Evolutionary conservation across 106 monocot genomes (phyloP), one percentile per base, ranked within the genome.

Genomic region (Acanthochlamys bracteata): DNA sequence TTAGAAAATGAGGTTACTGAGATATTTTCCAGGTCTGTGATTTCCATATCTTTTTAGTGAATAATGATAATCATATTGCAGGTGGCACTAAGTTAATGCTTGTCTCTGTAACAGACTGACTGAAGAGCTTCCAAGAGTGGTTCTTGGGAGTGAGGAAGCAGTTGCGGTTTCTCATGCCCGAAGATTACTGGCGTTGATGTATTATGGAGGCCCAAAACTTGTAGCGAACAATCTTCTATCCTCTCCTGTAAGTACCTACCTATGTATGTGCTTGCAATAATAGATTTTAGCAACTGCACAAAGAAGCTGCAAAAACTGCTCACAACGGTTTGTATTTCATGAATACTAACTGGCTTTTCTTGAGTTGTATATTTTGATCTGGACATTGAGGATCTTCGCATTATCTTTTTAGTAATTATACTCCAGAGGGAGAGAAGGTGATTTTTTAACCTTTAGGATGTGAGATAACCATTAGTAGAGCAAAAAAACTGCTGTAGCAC

Each of bases 171-270:
- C 88, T 72, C 91, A 98, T 83, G 88, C 85, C 11, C 78, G 72
- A 71, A 88, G 73, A 79, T 55, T 98, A 66, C 75, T 90, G 55
- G 85, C 77, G 42, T 75, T 98, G 59, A 82, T 88, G 59, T 98
- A 88, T 75, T 88, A 77, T 79, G 84, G 75, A 20, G 96, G 96
- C 63, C 96, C 96, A 25, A 74, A 88, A 41, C 71, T 83, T 81
- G 75, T 98, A 20, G 66, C 63, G 19, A 73, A 83, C 63, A 64
- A 85, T 65, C 79, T 91, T 71, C 76, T 90, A 64, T 72, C 68
- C 20, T 73, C 87, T 62, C 82, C 90, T 61, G 95, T 95, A 76
- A 84, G 87, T 72, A 24, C 39, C 20, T 25, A 10, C 8, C 55
- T 54, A 10, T 54, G 53, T 13, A 45, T 9, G 13, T 9, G 43